These are phyloP conservation scores for Berberis thunbergii DNA, from an alignment of 164 flowering plant genomes.

Conservation along the genomic window DNA sequence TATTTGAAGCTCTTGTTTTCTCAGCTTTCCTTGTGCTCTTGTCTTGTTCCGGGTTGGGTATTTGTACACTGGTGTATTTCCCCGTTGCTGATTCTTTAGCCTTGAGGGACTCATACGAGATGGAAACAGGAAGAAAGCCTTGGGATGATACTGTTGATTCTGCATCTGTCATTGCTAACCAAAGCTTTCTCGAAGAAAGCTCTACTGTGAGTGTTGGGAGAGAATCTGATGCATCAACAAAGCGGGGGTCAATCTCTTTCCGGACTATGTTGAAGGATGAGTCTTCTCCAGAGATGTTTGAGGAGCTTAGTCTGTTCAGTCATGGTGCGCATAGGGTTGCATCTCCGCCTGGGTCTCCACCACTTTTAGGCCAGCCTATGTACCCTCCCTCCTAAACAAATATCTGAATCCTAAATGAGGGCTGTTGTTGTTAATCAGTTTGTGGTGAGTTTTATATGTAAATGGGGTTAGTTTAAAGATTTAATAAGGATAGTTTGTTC, in stretches of 20 bases:
- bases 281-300: conserved; percentile 21
- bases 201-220: conserved; percentile 35
- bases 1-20: conserved; percentile 66
- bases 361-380: conserved; percentile 26
- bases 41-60: conserved; percentile 58
- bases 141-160: conserved; percentile 38
- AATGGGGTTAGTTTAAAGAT: conserved; percentile 10
- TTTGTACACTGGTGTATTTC: conserved; percentile 71
- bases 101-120: conserved; percentile 37
- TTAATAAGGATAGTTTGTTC: conserved; percentile 19
- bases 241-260: conserved; percentile 81
- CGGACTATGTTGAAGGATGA: conserved; percentile 51
- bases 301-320: conserved; percentile 27
- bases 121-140: conserved; percentile 48
- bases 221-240: conserved; percentile 56
- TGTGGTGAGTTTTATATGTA: conserved; percentile 20
- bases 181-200: conserved; percentile 36
- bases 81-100: conserved; percentile 86
- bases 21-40: conserved; percentile 62
- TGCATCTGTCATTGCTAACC: conserved; percentile 56
- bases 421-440: conserved; percentile 10
- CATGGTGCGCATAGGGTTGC: conserved; percentile 10
- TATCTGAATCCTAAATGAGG: not conserved
- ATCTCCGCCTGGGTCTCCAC: conserved; percentile 28
- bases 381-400: conserved; percentile 7